Evolutionary conservation across 176 grass and related monocot genomes (phyloP), one percentile per base, ranked within the genome.

Genomic region (Otatea glauca): DNA sequence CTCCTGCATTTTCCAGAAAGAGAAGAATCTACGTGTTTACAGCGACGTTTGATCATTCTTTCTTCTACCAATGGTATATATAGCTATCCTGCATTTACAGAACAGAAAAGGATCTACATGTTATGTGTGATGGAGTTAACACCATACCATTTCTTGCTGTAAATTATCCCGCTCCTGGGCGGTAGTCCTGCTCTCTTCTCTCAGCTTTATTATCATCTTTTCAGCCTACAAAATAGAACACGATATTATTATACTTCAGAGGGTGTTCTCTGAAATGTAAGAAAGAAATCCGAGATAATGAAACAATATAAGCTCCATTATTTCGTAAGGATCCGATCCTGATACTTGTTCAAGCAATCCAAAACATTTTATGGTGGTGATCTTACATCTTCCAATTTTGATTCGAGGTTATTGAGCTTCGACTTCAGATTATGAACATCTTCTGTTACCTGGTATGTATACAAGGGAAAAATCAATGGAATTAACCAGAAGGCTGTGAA

Each of bases 391-490:
- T 91, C 88, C 88, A 99, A 90, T 88, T 99, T 99, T 21, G 68
- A 83, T 91, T 96, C 91, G 39, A 99, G 91, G 87, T 56, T 81
- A 23, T 86, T 91, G 71, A 99, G 81, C 84, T 99, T 94, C 54
- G 84, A 96, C 85, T 89, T 92, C 86, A 99, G 45, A 90, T 99
- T 92, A 68, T 91, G 88, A 81, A 96, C 88, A 86, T 96, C 97
- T 85, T 96, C 90, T 10, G 83, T 92, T 86, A 96, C 91, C 97
- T 99, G 87, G 68, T 88, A 75, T 42, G 79, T n/a, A 87, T 78
- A 82, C 23, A 95, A 67, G 16, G n/a, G 11, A 51, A 58, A 74
- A 24, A n/a, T 77, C 23, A 83, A 80, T 44, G 44, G 65, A 81
- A 72, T 65, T 38, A 62, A 44, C 65, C n/a, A 24, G 39, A 59